Evolutionary conservation across 2,329 filamentous ascomycete species (phyloP).

Genomic region (Camptophora hylomeconis): DNA sequence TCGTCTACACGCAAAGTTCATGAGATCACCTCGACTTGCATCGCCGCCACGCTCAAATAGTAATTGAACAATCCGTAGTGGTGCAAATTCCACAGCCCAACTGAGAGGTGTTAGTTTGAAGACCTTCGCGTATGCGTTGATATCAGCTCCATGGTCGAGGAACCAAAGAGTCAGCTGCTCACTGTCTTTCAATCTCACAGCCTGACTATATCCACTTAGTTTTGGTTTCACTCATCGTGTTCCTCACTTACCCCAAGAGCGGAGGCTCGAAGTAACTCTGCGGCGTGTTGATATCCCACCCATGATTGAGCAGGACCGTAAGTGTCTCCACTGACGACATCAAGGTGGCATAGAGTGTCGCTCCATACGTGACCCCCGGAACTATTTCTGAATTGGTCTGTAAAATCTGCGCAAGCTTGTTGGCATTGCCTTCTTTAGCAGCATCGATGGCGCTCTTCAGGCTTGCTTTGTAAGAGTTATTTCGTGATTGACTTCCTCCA

Average conservation of each 20-base stretch:
- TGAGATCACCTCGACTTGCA: background rate
- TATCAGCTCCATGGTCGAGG: conserved; percentile 1
- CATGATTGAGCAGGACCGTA: conserved; percentile 5
- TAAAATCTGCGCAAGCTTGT: background rate
- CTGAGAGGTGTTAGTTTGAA: background rate
- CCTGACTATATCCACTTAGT: no score
- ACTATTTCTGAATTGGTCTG: background rate
- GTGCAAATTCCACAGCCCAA: background rate
- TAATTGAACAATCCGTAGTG: conserved; percentile 2
- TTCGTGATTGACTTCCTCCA: no score
- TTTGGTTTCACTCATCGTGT: no score
- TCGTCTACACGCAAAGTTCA: conserved; percentile 1
- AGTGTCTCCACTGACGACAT: conserved; percentile 5
- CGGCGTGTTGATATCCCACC: conserved; percentile 1
- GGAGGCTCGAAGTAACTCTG: conserved; percentile 1
- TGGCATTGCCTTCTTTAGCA: background rate
- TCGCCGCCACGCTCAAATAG: conserved; percentile 2
- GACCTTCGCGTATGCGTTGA: background rate
- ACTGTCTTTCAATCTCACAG: no score
- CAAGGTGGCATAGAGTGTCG: background rate
- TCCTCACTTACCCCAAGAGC: conserved; percentile 1
- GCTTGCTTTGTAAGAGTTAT: no score
- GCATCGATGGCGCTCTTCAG: background rate
- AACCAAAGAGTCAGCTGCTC: no score
- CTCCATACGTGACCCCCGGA: no score